Conservation (phyloP, 2,329 filamentous ascomycete species). For the Sclerotinia spermophila region DNA sequence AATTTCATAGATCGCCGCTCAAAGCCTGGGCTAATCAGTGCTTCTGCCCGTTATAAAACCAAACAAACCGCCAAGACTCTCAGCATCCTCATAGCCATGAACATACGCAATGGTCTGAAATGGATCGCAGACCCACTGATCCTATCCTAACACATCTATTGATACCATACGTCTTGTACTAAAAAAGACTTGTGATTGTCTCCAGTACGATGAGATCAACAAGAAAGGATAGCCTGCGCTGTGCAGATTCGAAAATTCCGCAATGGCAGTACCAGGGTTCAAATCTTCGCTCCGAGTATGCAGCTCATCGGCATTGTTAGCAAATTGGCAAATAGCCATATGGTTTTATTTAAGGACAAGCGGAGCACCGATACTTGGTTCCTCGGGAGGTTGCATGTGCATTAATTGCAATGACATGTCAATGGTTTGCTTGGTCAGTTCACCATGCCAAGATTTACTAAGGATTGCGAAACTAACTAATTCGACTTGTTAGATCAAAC, state of each 20-base stretch:
- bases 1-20: neutral
- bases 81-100: neutral
- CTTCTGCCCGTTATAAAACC: neutral
- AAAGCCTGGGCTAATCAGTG: neutral
- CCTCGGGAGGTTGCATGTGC: neutral
- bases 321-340: constrained; percentile 31
- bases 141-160: neutral
- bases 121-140: neutral
- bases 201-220: constrained; percentile 40
- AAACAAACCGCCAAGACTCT: neutral
- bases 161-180: too few relatives aligned
- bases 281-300: neutral
- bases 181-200: constrained; percentile 27
- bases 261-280: neutral
- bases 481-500: fast-evolving
- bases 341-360: constrained; percentile 32
- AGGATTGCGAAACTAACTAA: fast-evolving
- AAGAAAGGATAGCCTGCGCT: constrained; percentile 35
- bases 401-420: neutral
- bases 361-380: constrained; percentile 14
- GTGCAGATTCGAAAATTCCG: constrained; percentile 36
- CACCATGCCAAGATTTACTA: neutral
- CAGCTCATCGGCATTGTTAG: constrained; percentile 19
- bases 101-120: neutral
- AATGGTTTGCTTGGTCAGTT: neutral